Conservation (phyloP, 2,329 filamentous ascomycete species). For the Teratosphaeriaceae sp. region DNA sequence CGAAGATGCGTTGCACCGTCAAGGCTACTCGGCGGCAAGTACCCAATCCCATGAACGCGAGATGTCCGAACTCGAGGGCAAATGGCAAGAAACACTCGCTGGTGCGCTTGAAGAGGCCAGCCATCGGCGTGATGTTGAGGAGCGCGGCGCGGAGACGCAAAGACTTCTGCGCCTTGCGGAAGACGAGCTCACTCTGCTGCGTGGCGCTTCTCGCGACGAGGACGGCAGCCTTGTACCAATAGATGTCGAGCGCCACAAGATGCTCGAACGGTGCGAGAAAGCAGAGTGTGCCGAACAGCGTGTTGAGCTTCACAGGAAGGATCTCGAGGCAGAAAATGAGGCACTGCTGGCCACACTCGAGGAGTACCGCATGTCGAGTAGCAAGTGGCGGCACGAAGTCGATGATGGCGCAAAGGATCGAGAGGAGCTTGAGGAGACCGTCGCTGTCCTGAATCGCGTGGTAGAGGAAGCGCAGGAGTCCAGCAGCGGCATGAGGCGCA, state of each 20-base stretch:
- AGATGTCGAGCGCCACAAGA: conserved; percentile 36
- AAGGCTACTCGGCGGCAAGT: conserved; percentile 22
- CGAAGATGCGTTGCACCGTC: conserved; percentile 28
- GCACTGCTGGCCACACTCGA: conserved; percentile 55
- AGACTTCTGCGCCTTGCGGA: conserved; percentile 43
- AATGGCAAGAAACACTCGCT: conserved; percentile 28
- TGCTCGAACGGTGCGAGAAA: conserved; percentile 33
- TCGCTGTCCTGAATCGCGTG: conserved; percentile 73
- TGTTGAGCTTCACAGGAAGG: conserved; percentile 21
- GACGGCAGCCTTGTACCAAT: conserved; percentile 36
- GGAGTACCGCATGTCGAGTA: conserved; percentile 56
- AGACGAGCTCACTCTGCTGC: conserved; percentile 42
- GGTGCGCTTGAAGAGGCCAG: conserved; percentile 35
- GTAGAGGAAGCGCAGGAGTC: conserved; percentile 68
- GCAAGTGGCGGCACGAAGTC: conserved; percentile 53
- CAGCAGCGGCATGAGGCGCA: conserved; percentile 57
- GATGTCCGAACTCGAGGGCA: conserved; percentile 24
- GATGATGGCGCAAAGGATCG: conserved; percentile 55
- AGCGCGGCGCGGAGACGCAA: conserved; percentile 38
- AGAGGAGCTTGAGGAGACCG: conserved; percentile 54
- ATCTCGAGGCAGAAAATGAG: conserved; percentile 53
- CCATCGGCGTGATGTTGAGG: conserved; percentile 36
- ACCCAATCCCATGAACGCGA: conserved; percentile 20
- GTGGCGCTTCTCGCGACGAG: conserved; percentile 37
- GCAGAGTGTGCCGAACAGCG: conserved; percentile 25